Evolutionary conservation across 208 protist genomes (phyloP).

Genomic region (Acanthamoeba royreba): DNA sequence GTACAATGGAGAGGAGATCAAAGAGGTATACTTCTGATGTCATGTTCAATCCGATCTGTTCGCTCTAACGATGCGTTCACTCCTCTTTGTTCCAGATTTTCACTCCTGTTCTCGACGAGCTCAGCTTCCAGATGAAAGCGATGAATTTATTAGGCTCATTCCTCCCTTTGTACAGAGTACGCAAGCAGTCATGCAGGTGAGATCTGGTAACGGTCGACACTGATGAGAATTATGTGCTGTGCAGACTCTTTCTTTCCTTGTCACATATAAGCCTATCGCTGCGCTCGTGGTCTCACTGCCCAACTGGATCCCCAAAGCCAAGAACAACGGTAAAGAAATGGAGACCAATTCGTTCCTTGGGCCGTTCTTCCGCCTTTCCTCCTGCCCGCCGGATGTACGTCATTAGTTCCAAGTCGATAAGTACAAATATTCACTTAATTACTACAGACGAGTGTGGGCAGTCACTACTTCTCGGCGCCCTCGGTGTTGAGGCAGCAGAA

Average conservation of each 20-base stretch:
- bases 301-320: not conserved
- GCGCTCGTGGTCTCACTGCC: slow-evolving; percentile 7
- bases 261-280: slow-evolving; percentile 37
- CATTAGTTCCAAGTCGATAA: no score
- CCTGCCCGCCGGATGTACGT: not conserved
- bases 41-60: not conserved
- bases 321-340: slow-evolving; percentile 11
- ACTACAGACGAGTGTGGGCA: slow-evolving; percentile 23
- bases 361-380: slow-evolving; percentile 39
- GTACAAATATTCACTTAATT: no score
- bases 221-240: no score
- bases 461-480: slow-evolving; percentile 41
- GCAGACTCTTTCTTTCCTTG: not conserved
- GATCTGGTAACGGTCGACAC: no score
- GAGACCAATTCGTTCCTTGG: slow-evolving; percentile 51
- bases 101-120: slow-evolving; percentile 1
- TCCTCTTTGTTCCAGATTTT: not conserved
- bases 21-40: not conserved
- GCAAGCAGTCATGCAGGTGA: not conserved
- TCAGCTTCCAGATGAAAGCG: slow-evolving; percentile 34
- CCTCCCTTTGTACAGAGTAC: slow-evolving; percentile 2
- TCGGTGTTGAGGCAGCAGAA: slow-evolving; percentile 3
- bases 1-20: not conserved
- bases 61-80: not conserved
- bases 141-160: slow-evolving; percentile 36